Conservation (phyloP, 2,329 filamentous ascomycete genomes). For the Clathrospora elynae region DNA sequence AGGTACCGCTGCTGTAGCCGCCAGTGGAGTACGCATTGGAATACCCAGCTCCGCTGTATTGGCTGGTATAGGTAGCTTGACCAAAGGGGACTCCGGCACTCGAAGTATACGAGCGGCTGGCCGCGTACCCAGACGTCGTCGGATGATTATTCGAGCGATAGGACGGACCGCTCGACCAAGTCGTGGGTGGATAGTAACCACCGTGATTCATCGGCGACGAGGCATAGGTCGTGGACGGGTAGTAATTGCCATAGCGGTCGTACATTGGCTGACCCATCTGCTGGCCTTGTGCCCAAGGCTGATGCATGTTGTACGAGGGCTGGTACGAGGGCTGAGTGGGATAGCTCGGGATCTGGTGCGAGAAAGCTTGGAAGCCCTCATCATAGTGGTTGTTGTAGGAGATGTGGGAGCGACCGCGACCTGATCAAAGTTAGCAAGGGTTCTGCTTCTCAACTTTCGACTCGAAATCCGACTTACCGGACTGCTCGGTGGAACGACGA, state of each 20-base stretch:
- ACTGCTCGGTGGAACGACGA: slow-evolving; percentile 34
- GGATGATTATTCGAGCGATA: slow-evolving; percentile 30
- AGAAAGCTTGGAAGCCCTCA: slow-evolving; percentile 37
- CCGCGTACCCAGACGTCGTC: slow-evolving; percentile 18
- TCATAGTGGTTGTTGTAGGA: slow-evolving; percentile 32
- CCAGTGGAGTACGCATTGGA: slow-evolving; percentile 7
- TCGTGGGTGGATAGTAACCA: slow-evolving; percentile 37
- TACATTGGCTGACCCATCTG: slow-evolving; percentile 30
- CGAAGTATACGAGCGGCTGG: slow-evolving; percentile 19
- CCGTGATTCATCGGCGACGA: slow-evolving; percentile 42
- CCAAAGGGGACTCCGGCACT: slow-evolving; percentile 23
- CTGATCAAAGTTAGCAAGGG: slow-evolving; percentile 21
- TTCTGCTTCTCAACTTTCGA: no score
- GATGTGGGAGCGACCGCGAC: slow-evolving; percentile 24
- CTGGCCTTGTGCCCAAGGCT: slow-evolving; percentile 33
- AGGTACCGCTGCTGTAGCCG: slow-evolving; percentile 11
- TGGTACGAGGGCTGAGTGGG: slow-evolving; percentile 33
- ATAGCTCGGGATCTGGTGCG: slow-evolving; percentile 39
- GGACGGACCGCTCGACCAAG: slow-evolving; percentile 28
- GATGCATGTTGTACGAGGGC: slow-evolving; percentile 33
- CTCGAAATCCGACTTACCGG: slow-evolving; percentile 35
- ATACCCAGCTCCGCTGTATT: slow-evolving; percentile 10
- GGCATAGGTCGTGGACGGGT: slow-evolving; percentile 16
- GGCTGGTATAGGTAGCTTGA: slow-evolving; percentile 3
- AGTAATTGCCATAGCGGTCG: slow-evolving; percentile 28